These are phyloP conservation scores for Paraglomus occultum DNA, from an alignment of 192 early-diverging fungal genomes.

Conservation along the genomic window DNA sequence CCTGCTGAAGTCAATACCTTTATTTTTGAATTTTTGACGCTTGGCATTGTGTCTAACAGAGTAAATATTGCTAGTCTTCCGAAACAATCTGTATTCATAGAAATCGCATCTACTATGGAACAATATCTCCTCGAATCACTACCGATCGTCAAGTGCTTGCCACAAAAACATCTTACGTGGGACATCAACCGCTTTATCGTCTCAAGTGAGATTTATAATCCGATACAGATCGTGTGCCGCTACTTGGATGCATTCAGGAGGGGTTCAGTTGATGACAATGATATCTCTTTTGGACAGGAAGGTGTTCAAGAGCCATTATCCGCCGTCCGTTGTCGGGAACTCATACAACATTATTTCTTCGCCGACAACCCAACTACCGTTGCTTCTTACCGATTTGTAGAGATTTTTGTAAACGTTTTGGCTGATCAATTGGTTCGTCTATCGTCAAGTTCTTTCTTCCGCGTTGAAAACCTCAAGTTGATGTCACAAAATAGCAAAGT, in stretches of 20 bases:
- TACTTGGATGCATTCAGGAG: conserved; percentile 15
- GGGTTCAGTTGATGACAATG: not conserved
- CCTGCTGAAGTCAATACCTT: conserved; percentile 30
- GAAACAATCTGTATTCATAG: conserved; percentile 14
- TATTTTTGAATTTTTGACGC: conserved; percentile 26
- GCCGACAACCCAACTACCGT: not conserved
- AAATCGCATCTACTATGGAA: conserved; percentile 27
- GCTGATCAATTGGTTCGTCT: conserved; percentile 29
- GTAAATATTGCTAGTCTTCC: conserved; percentile 15
- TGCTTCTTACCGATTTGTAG: conserved; percentile 25
- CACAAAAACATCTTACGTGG: conserved; percentile 16
- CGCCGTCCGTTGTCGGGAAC: not conserved
- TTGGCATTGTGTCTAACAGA: conserved; percentile 2
- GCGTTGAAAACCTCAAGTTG: conserved; percentile 23
- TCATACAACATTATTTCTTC: conserved; percentile 25
- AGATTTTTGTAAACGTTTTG: conserved; percentile 28
- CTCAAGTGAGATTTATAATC: conserved; percentile 7
- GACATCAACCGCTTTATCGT: conserved; percentile 17
- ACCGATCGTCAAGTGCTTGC: not conserved
- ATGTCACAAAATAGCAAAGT: conserved; percentile 11
- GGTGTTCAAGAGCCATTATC: not conserved
- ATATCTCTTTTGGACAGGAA: not conserved
- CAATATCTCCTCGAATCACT: conserved; percentile 24
- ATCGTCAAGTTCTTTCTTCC: conserved; percentile 24
- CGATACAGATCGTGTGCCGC: conserved; percentile 25